phyloP scores from a whole-genome alignment of 495 filamentous ascomycete genomes.

The Chaetomidium leptoderma region DNA sequence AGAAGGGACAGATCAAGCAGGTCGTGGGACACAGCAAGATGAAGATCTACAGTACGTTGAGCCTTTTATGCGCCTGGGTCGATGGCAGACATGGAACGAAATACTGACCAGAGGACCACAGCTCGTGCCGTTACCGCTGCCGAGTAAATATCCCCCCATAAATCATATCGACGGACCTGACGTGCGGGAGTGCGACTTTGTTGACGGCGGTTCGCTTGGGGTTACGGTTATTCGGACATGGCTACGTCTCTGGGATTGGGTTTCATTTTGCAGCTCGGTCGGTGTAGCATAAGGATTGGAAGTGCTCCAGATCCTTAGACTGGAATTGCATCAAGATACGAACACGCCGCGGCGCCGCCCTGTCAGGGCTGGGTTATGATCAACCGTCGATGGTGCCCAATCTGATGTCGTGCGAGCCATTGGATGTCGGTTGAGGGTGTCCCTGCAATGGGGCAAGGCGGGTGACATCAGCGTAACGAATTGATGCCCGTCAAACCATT shows the following conservation, averaged over 20 bases:
- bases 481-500: conserved; percentile 7
- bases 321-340: conserved; percentile 35
- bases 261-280: conserved; percentile 29
- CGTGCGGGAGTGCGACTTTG: conserved; percentile 28
- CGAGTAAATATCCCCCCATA: conserved; percentile 46
- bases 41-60: conserved; percentile 91
- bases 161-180: conserved; percentile 32
- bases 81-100: background rate
- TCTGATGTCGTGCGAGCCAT: conserved; percentile 8
- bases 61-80: background rate
- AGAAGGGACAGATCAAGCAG: conserved; percentile 97
- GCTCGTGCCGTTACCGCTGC: conserved; percentile 57
- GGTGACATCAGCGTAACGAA: conserved; percentile 8
- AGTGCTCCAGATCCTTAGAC: conserved; percentile 40
- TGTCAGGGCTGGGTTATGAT: conserved; percentile 23
- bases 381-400: conserved; percentile 5
- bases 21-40: conserved; percentile 93
- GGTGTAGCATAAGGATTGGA: conserved; percentile 39
- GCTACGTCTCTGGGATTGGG: conserved; percentile 34
- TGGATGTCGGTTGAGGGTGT: background rate
- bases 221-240: conserved; percentile 34
- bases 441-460: conserved; percentile 3
- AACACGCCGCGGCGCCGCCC: conserved; percentile 20
- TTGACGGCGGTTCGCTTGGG: conserved; percentile 32
- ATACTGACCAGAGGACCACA: conserved; percentile 42